These are phyloP conservation scores for Mucor racemosus DNA, from an alignment of 371 early-diverging fungal genomes.

Conservation along the genomic window DNA sequence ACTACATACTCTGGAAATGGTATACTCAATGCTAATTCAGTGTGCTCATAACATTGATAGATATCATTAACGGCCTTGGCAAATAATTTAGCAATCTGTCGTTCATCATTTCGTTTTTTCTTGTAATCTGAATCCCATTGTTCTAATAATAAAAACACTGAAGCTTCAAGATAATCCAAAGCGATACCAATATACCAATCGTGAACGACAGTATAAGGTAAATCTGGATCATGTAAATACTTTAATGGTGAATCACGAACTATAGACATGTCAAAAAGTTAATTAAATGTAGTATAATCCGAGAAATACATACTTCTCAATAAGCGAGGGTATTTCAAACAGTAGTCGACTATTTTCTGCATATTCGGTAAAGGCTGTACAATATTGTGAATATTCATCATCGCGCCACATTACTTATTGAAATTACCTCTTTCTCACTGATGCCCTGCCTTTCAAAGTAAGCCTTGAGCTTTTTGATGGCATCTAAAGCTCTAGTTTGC, in stretches of 20 bases:
- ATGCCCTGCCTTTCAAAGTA: slow-evolving; percentile 19
- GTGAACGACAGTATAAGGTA: slow-evolving; percentile 19
- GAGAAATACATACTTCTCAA: slow-evolving; percentile 14
- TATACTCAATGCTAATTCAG: slow-evolving; percentile 5
- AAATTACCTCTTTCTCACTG: slow-evolving; percentile 17
- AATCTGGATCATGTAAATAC: slow-evolving; percentile 14
- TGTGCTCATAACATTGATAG: slow-evolving; percentile 16
- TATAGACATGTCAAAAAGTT: background rate
- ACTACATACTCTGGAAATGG: slow-evolving; percentile 19
- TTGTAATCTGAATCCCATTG: slow-evolving; percentile 22
- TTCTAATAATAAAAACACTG: slow-evolving; percentile 10
- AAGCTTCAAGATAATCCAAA: slow-evolving; percentile 23
- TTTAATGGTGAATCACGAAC: slow-evolving; percentile 27
- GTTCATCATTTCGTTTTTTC: slow-evolving; percentile 19
- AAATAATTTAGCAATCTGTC: slow-evolving; percentile 7
- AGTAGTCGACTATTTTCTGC: slow-evolving; percentile 25
- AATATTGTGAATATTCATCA: background rate
- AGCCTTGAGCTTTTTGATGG: slow-evolving; percentile 11
- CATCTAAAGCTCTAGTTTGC: slow-evolving; percentile 21
- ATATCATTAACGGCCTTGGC: slow-evolving; percentile 16
- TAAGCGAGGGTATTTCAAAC: slow-evolving; percentile 15
- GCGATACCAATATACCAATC: slow-evolving; percentile 26
- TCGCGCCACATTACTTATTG: background rate
- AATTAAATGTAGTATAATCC: background rate
- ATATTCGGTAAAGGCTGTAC: slow-evolving; percentile 24